Evolutionary conservation across 1,284 basidiomycete genomes (phyloP), one percentile per base, ranked within the genome.

Genomic region (Microbotryum lychnidis-dioicae): DNA sequence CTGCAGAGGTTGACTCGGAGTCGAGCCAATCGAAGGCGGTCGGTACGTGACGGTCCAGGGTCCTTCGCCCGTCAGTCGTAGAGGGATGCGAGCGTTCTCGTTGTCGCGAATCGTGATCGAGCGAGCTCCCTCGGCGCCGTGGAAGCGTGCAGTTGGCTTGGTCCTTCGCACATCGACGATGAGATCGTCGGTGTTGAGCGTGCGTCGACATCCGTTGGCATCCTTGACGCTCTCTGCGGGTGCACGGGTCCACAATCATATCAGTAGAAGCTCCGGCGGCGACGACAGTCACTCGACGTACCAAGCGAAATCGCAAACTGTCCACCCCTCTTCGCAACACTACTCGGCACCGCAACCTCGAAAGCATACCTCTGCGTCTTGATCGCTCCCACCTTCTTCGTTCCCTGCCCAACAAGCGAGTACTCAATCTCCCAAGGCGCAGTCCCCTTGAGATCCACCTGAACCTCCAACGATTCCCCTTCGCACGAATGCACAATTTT

Each of bases 121-220:
- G 9, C 84, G 81, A 63, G 81, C 77, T 42, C 78, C 77, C 65
- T 81, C 70, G 10, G 70, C 81, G 47, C 85, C 82, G 71, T 88
- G 89, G 76, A 97, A 96, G 70, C 85, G 85, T 23, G 82, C 91
- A 2, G 87, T 93, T 3, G 94, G 91, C 84, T 87, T 86, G 18
- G 87, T 80, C 60, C 90, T 80, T 69, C 87, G 83, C n/a, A 97
- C 89, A 68, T 91, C 89, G 57, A 96, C 87, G n/a, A 84, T 82
- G 55, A 96, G 77, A 18, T 89, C 88, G 18, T 21, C 33, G 21
- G 87, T 84, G 0, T 86, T 84, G 27, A 97, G 77, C 21, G 84
- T 75, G 48, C 89, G 82, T 71, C 87, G 87, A 76, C 94, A 97
- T 23, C 87, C 87, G 70, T 90, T 90, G 2, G 83, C 84, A 76